A percentile compares a stretch with the other conserved stretches of the same genome.
Evolutionary conservation across 1,284 basidiomycete species (phyloP).

Genomic region (Boletellus deceptivus): DNA sequence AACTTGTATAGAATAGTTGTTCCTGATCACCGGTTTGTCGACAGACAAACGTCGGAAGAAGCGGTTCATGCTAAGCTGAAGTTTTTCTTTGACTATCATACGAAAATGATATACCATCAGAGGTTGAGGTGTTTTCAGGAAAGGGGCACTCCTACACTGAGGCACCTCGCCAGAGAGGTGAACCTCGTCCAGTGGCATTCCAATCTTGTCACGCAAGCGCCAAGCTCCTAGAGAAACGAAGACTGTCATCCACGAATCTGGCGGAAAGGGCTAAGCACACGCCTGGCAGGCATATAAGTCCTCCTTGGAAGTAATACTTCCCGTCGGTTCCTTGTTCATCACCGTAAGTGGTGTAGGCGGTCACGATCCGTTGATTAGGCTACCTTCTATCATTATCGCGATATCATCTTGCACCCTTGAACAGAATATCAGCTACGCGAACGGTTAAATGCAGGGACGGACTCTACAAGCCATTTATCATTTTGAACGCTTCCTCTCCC

Average conservation of each 20-base stretch:
- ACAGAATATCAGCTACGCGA: not conserved
- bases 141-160: constrained; percentile 50
- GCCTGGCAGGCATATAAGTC: constrained; percentile 67
- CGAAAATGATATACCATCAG: not conserved
- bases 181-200: constrained; percentile 69
- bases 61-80: constrained; percentile 62
- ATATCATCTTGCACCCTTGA: constrained; percentile 67
- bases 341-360: constrained; percentile 1
- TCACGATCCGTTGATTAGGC: not conserved
- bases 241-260: not conserved
- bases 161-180: constrained; percentile 65
- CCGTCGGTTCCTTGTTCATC: constrained; percentile 51
- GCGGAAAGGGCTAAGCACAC: constrained; percentile 6
- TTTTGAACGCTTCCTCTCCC: constrained; percentile 57
- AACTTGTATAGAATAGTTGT: constrained; percentile 70
- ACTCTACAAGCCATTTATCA: constrained; percentile 59
- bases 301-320: constrained; percentile 71
- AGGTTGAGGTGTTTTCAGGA: not conserved
- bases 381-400: constrained; percentile 75
- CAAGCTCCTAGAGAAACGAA: constrained; percentile 55
- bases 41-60: constrained; percentile 67
- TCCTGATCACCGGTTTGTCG: constrained; percentile 68
- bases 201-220: constrained; percentile 77
- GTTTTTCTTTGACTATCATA: constrained; percentile 58
- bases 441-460: not conserved